Percentiles rank a stretch among this genome's conserved stretches.
Evolutionary conservation across 1,284 basidiomycete genomes (phyloP).

Genomic region (Tremellales sp.): DNA sequence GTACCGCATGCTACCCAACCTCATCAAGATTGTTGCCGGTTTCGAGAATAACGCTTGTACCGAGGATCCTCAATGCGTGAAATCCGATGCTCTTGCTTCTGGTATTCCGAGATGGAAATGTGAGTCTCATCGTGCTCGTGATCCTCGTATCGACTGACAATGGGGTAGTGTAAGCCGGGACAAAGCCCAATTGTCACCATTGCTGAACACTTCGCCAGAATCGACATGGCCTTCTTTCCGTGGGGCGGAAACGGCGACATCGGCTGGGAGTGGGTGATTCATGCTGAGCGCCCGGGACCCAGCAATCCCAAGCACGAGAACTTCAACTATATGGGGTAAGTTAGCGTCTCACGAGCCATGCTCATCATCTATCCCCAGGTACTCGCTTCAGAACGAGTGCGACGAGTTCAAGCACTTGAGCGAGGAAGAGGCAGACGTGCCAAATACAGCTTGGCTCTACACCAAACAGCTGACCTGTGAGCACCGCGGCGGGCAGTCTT

Average conservation of each 20-base stretch:
- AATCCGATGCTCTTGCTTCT: slow-evolving; percentile 1
- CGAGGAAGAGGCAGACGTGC: slow-evolving; percentile 1
- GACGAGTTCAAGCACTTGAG: neutral
- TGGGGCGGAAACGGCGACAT: slow-evolving; percentile 2
- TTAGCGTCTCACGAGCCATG: too few relatives aligned
- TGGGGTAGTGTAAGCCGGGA: too few relatives aligned
- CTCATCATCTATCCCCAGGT: neutral
- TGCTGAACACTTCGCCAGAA: too few relatives aligned
- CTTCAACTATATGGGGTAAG: slow-evolving; percentile 4
- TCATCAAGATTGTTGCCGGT: slow-evolving; percentile 1
- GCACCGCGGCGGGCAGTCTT: too few relatives aligned
- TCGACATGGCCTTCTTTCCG: slow-evolving; percentile 6
- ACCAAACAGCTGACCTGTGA: slow-evolving; percentile 6
- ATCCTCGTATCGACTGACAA: too few relatives aligned
- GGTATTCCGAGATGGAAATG: slow-evolving; percentile 7
- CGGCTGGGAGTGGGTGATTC: slow-evolving; percentile 7
- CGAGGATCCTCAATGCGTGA: slow-evolving; percentile 1
- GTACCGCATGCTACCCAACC: slow-evolving; percentile 3
- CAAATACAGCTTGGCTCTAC: slow-evolving; percentile 6
- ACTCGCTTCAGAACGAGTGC: slow-evolving; percentile 7
- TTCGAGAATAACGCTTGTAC: neutral
- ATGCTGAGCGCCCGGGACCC: slow-evolving; percentile 3
- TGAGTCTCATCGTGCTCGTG: too few relatives aligned
- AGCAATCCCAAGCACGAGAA: slow-evolving; percentile 1
- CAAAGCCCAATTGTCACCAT: too few relatives aligned